Evolutionary conservation across 2,329 filamentous ascomycete species (phyloP), one percentile per base, ranked within the genome.

Genomic region (Apiospora pterosperma): DNA sequence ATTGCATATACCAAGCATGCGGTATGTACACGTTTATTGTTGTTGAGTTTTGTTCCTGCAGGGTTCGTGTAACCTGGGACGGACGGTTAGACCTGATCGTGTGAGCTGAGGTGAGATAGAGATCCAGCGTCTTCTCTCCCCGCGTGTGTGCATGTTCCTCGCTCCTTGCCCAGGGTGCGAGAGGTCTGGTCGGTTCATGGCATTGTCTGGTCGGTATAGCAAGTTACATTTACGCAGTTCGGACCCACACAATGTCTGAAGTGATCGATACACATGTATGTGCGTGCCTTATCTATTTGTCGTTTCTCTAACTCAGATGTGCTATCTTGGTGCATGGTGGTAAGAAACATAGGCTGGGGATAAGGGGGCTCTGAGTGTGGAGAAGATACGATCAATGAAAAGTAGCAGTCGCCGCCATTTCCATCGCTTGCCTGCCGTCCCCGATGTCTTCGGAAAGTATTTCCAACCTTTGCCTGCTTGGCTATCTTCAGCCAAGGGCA

Each of bases 371-470:
- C 48, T 34, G 34, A 55, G 48, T 55, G 23, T 52, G 48, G 48
- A 55, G 48, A 55, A 55, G 48, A 55, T 55, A 55, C 48, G 48
- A 55, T 55, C 48, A 55, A 55, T 55, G n/a, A 55, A 55, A 21
- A 55, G 48, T 55, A 55, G 48, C 48, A 55, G 21, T 34, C 48
- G 28, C 48, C 48, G 48, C 48, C 48, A 34, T 55, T 11, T 55
- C 28, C 48, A 21, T 55, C 48, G 48, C 48, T 55, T 34, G 48
- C 25, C 34, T 28, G 16, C 34, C 28, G 28, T 34, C 48, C 19
- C n/a, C 21, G 44, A 34, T 55, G 48, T 8, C 48, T 55, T 34
- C 28, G 48, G n/a, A n/a, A n/a, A 34, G 28, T 28, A 31, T 31
- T 55, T 55, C 48, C 28, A 55, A 55, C 48, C 6, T 31, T n/a